Evolutionary conservation across 1,284 basidiomycete species (phyloP), one percentile per base, ranked within the genome.

Genomic region (Blastosporella zonata): DNA sequence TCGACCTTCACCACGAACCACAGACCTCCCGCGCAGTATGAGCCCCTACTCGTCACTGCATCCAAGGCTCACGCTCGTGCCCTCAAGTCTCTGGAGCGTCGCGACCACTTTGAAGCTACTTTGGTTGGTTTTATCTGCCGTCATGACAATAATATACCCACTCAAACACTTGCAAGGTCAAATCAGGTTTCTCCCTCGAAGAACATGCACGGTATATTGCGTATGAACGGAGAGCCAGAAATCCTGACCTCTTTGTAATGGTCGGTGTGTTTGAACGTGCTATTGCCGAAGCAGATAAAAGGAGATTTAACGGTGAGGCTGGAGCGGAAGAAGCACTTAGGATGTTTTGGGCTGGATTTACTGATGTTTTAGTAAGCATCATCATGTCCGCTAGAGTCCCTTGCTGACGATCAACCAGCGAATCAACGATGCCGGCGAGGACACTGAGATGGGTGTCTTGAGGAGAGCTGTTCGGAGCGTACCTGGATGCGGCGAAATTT

Each of bases 1-100:
- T 96, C 93, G 1, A 80, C 84, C 0, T 96, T 95, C 67, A 89
- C 91, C 15, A 91, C 91, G 0, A 77, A 79, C 34, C 77, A 87
- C 66, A 81, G 82, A 51, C 76, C 83, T n/a, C 73, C 85, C 0
- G 68, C 78, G 13, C 77, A 85, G 47, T 97, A 97, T 61, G 92
- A 95, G 62, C 61, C 69, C 0, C 68, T 86, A 6, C 76, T 97
- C 36, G 78, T 95, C 13, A 66, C 78, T 2, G 90, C 90, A 1
- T 91, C 90, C 20, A 87, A 88, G 63, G 66, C 76, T 27, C 80
- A 84, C 17, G 69, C 78, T 13, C 72, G 73, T 36, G 81, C 84
- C 2, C 74, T 75, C 20, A 83, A 81, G 46, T 73, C 75, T 37
- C 85, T 78, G 55, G 75, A 82, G 42, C 75, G 78, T 17, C 74